Evolutionary conservation across 805 yeast species (phyloP), one percentile per base, ranked within the genome.

Genomic region (Candida corydali): DNA sequence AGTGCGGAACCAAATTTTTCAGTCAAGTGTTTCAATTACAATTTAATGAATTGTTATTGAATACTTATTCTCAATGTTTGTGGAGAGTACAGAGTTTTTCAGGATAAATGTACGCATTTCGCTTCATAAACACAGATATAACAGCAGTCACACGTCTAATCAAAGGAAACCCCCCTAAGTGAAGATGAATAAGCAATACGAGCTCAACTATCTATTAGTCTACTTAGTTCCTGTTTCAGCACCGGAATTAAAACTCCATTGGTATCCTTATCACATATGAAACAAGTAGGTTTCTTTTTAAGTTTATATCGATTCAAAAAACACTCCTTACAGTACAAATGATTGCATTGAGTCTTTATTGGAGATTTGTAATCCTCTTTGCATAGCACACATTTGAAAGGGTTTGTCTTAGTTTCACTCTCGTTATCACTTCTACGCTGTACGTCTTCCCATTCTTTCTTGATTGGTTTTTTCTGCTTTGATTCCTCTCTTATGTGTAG

Each of bases 401-500:
- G 84, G 0, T 76, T 59, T 3, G 29, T 37, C 7, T 38, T 45
- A n/a, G 22, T 22, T 17, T 42, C 42, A 11, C 25, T 26, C 4
- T 29, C 24, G 2, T 23, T 32, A 11, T 36, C 24, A 10, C 29
- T 27, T 17, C 25, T 47, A 34, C 20, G 52, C 10, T 20, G 23
- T 44, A 27, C 50, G 44, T 11, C 52, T 43, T 52, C 57, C 95
- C 96, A 86, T 30, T 86, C 94, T 40, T 69, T 69, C 18, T 71
- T 55, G 5, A 81, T 55, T 40, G 81, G 78, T 76, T 80, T 77
- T 20, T 81, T 85, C 32, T 80, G 80, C 38, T 71, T 75, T 61
- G 80, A 83, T 51, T 86, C 95, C 47, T 86, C 97, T 58, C 99
- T 64, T 11, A 86, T 76, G 55, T 93, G 99, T 24, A 91, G 57